These are phyloP conservation scores for Pelargonium citronellum DNA, from an alignment of 441 rosid species.

Conservation along the genomic window DNA sequence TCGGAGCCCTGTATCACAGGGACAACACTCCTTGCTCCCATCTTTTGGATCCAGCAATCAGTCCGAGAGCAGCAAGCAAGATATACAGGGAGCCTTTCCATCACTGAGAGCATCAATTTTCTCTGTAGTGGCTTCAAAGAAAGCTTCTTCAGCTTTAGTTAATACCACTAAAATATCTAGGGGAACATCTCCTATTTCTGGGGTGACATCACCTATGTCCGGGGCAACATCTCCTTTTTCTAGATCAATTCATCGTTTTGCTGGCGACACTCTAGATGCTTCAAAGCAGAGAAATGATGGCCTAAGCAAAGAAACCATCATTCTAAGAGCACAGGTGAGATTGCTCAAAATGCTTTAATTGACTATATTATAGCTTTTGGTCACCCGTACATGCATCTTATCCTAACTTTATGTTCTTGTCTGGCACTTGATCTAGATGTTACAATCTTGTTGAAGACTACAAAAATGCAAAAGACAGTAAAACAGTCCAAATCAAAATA, in stretches of 20 bases:
- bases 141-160: slow-evolving; percentile 90
- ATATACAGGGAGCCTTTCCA: slow-evolving; percentile 68
- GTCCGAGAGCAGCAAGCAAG: slow-evolving; percentile 62
- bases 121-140: slow-evolving; percentile 80
- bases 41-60: slow-evolving; percentile 74
- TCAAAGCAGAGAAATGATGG: slow-evolving; percentile 61
- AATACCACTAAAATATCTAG: slow-evolving; percentile 78
- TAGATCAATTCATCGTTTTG: slow-evolving; percentile 66
- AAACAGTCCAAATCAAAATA: too few species aligned
- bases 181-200: slow-evolving; percentile 89
- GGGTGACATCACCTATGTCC: slow-evolving; percentile 90
- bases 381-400: background rate
- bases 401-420: background rate
- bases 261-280: slow-evolving; percentile 80
- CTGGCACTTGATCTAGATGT: too few species aligned
- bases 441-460: too few species aligned
- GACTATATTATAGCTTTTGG: background rate
- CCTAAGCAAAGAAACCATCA: slow-evolving; percentile 69
- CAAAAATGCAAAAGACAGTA: too few species aligned
- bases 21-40: slow-evolving; percentile 63
- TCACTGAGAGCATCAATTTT: slow-evolving; percentile 70
- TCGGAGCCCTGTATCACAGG: slow-evolving; percentile 37
- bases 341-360: background rate
- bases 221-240: slow-evolving; percentile 93
- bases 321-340: slow-evolving; percentile 75